Base-by-base conservation (phyloP, 2,329 filamentous ascomycete genomes). In the Mycosphaerella arachidis region DNA sequence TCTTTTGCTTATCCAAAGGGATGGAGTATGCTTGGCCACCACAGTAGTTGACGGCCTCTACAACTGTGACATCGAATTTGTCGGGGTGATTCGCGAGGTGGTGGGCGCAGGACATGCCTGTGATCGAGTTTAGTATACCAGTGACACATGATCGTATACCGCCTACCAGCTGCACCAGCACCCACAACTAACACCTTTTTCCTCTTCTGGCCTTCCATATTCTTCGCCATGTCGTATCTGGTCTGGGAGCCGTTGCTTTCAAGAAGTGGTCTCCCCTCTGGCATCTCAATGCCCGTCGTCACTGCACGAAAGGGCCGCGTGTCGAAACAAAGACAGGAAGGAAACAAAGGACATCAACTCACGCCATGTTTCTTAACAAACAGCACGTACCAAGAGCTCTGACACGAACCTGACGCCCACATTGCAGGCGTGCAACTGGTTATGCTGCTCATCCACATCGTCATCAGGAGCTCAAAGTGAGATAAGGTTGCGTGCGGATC, bases 31-130 rank as follows among this genome's bases (percentile, higher is more conserved):
- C 84, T 67, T 86, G 83, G 4, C 84, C 84, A 57, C 84, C 84
- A 57, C 84, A 84, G 48, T 86, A 82, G 51, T 81, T 74, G 10
- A 81, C 81, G 5, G 68, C 78, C 75, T 88, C 85, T 24, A 88
- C 76, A 13, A 90, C 67, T 0, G 86, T 89, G 12, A 90, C 79
- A 48, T 85, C 81, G 74, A 87, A 90, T 63, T 81, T 82, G 40
- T 87, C 81, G 0, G 83, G 83, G 63, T 89, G 85, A 52, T 87
- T 81, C 51, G 85, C 81, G 30, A 90, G 79, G 31, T 87, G 86
- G 31, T 86, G 81, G 10, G 87, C 86, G 71, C 86, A 89, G 57
- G 84, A 84, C 86, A 81, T 81, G 66, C 79, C 79, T 81, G 54
- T 35, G 18, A 8, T 16, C 16, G 18, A n/a, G 4, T 16, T 48